Base-by-base conservation (phyloP, 176 grass and related monocot genomes). In the Cymbopogon citratus region DNA sequence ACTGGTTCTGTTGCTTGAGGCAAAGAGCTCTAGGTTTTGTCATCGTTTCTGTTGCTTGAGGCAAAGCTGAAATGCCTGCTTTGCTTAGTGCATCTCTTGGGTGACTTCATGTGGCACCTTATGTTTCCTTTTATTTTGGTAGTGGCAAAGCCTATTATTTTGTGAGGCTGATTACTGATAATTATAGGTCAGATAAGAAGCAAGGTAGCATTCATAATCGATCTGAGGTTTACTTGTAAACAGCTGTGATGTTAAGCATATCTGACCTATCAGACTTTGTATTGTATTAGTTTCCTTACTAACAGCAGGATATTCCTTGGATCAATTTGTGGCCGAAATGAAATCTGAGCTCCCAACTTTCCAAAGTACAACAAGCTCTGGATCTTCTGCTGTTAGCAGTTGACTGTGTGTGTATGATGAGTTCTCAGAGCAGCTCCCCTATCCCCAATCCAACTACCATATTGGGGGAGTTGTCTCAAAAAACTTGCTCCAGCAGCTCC, bases 251-350 rank as follows among this genome's bases (percentile, higher is more conserved):
- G 83, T 83, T 86, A 63, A 83, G 77, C 73, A 28, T 78, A 57
- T 83, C 70, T 86, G 86, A 80, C 82, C 86, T 88, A 73, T 87
- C 68, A 51, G 24, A 86, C 49, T 78, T 31, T 91, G 89, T 87
- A 74, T 77, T 85, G 78, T 81, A 77, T 71, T 86, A 68, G 83
- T 45, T 86, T 64, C 49, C 60, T 85, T 48, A 85, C 81, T 83
- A 83, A 90, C 69, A 83, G 48, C 63, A 71, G 84, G 27, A 79
- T 75, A 84, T 74, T 69, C 48, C n/a, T 63, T 83, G 35, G 44
- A 79, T 86, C 69, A 73, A 52, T 63, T 86, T 86, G 60, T 79
- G 39, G 25, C 60, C 7, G 39, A 33, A 64, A 63, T 79, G 39
- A 63, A 52, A 83, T 78, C 59, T n/a, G n/a, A 38, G 16, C 45